Conservation (phyloP, 1,284 basidiomycete species). For the Papiliotrema laurentii region DNA sequence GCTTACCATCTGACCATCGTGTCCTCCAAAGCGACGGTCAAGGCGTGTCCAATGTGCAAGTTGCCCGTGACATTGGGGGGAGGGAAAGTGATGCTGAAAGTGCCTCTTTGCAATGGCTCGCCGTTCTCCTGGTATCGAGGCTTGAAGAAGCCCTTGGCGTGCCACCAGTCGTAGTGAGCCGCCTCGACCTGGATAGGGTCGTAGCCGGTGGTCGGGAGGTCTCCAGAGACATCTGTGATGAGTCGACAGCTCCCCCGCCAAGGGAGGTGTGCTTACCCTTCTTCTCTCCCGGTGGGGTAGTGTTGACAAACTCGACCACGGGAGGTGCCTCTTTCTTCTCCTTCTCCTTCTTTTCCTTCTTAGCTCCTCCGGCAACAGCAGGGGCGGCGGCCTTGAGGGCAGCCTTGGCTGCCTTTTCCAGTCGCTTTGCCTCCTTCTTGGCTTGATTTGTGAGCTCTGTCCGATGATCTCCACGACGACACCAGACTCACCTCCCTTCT, state of each 20-base stretch:
- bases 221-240: conserved; percentile 64
- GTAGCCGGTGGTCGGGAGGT: conserved; percentile 81
- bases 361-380: conserved; percentile 52
- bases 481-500: conserved; percentile 39
- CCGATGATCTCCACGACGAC: not conserved
- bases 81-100: conserved; percentile 85
- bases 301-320: conserved; percentile 68
- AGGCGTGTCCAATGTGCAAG: conserved; percentile 92
- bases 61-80: conserved; percentile 99
- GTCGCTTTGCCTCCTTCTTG: conserved; percentile 67
- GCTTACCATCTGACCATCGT: conserved; percentile 75
- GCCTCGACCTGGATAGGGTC: conserved; percentile 94
- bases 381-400: conserved; percentile 56
- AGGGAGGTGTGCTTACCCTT: conserved; percentile 59
- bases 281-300: conserved; percentile 80
- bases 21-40: conserved; percentile 93
- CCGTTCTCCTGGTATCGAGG: conserved; percentile 65
- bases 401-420: conserved; percentile 58
- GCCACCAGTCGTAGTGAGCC: conserved; percentile 99
- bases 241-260: conserved; percentile 1
- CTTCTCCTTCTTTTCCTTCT: conserved; percentile 69
- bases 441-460: conserved; percentile 23
- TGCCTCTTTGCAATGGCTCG: conserved; percentile 55
- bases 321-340: conserved; percentile 62
- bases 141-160: conserved; percentile 80